A percentile compares a stretch with the other conserved stretches of the same genome.
Conservation (phyloP, 2,329 filamentous ascomycete genomes). For the Nothophoma quercina region DNA sequence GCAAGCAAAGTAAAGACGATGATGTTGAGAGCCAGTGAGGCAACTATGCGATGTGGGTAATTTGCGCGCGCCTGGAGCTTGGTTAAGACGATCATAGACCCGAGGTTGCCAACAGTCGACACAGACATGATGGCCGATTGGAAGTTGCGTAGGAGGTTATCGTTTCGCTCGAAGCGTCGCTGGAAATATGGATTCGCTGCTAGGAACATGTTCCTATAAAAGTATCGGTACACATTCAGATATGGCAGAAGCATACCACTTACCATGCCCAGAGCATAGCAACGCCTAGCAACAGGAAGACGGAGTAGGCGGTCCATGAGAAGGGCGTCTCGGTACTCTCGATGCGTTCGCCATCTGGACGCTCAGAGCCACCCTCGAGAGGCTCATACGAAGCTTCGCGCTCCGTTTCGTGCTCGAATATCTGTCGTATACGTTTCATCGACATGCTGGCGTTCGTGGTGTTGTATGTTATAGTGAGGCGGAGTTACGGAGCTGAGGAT, state of each 20-base stretch:
- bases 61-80: constrained; percentile 82
- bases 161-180: constrained; percentile 74
- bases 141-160: constrained; percentile 80
- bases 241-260: constrained; percentile 29
- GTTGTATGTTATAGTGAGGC: constrained; percentile 12
- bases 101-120: constrained; percentile 83
- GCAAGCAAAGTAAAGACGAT: constrained; percentile 79
- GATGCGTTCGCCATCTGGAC: constrained; percentile 44
- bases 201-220: constrained; percentile 94
- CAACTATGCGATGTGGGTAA: constrained; percentile 85
- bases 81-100: constrained; percentile 76
- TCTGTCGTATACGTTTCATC: constrained; percentile 47
- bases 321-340: constrained; percentile 58
- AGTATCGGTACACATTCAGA: constrained; percentile 11
- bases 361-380: constrained; percentile 47
- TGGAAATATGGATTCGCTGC: constrained; percentile 95
- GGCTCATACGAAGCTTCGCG: constrained; percentile 46
- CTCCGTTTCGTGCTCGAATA: constrained; percentile 40
- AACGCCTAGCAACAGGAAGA: constrained; percentile 85
- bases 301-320: constrained; percentile 84
- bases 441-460: constrained; percentile 13
- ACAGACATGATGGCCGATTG: constrained; percentile 89
- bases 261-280: constrained; percentile 99
- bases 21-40: constrained; percentile 79
- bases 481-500: constrained; percentile 13